Base-by-base conservation (phyloP, 2,329 filamentous ascomycete species). In the Ambrosiella cleistominuta region DNA sequence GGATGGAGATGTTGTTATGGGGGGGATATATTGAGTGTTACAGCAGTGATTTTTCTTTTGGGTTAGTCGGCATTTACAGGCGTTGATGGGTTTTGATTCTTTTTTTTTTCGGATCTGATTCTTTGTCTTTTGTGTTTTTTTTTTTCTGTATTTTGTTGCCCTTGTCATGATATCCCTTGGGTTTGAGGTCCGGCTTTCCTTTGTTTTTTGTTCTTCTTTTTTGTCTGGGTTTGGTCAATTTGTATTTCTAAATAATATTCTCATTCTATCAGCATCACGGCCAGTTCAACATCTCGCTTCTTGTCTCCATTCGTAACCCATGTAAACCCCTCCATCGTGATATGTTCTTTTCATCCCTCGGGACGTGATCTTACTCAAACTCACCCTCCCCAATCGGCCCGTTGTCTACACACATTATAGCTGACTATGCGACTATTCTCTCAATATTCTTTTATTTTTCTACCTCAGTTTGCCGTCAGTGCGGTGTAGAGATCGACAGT, bases 1-100 rank as follows among this genome's bases (percentile, higher is more conserved):
- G 58, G 76, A 79, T 62, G 77, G 59, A 56, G 61, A 62, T 37
- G 54, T 58, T 61, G 56, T 54, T 35, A 44, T 45, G 47, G 44
- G 44, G 7, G 50, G 45, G 27, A 58, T 57, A 36, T 15, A 7
- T 36, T 57, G 42, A 36, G 35, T 45, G 27, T 36, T 13, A 19
- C 42, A 5, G n/a, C 13, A 53, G 12, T 51, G 59, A 42, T 51
- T 58, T 47, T 4, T 8, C 45, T 40, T 38, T 49, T 44, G 58
- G 58, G 52, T 45, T 61, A 39, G 13, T 45, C 40, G 49, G 13
- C 45, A 17, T 40, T 40, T 50, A 17, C 17, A 11, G 15, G 47
- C 2, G n/a, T 51, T 51, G 12, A 17, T 13, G 19, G n/a, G 19
- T 15, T 51, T 51, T 27, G 17, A 12, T 40, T 37, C 58, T 19